These are phyloP conservation scores for Prunus campanulata DNA, from an alignment of 306 rosid species.

Conservation along the genomic window DNA sequence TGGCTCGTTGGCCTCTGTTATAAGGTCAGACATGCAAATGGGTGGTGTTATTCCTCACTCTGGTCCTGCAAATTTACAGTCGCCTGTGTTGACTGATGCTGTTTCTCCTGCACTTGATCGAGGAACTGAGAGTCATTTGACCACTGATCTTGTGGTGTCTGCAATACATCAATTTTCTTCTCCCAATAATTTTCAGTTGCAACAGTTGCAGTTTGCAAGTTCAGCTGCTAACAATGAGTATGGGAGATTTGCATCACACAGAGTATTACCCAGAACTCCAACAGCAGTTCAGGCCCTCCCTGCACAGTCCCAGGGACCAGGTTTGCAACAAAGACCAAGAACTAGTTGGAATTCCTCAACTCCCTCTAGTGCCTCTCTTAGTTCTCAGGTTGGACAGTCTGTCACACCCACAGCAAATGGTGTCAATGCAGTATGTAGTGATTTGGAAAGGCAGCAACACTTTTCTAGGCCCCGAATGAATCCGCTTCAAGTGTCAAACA, in stretches of 20 bases:
- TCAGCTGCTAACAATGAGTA: constrained; percentile 40
- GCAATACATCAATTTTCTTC: constrained; percentile 39
- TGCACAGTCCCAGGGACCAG: constrained; percentile 43
- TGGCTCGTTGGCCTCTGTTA: constrained; percentile 4
- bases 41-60: constrained; percentile 27
- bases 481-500: constrained; percentile 45
- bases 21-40: constrained; percentile 34
- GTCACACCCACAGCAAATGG: constrained; percentile 31
- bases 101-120: constrained; percentile 45
- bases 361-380: constrained; percentile 35
- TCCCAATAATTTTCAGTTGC: constrained; percentile 40
- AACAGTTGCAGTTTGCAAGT: constrained; percentile 31
- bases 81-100: constrained; percentile 35
- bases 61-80: constrained; percentile 19
- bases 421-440: constrained; percentile 36
- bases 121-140: constrained; percentile 44
- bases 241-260: constrained; percentile 44
- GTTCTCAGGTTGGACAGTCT: constrained; percentile 47
- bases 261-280: constrained; percentile 48
- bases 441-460: constrained; percentile 58
- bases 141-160: constrained; percentile 29
- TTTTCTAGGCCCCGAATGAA: constrained; percentile 46
- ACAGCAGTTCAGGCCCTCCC: constrained; percentile 87
- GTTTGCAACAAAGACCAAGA: constrained; percentile 45
- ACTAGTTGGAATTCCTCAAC: constrained; percentile 36